These are phyloP conservation scores for Fusarium setosum DNA, from an alignment of 2,329 filamentous ascomycete genomes.

Conservation along the genomic window DNA sequence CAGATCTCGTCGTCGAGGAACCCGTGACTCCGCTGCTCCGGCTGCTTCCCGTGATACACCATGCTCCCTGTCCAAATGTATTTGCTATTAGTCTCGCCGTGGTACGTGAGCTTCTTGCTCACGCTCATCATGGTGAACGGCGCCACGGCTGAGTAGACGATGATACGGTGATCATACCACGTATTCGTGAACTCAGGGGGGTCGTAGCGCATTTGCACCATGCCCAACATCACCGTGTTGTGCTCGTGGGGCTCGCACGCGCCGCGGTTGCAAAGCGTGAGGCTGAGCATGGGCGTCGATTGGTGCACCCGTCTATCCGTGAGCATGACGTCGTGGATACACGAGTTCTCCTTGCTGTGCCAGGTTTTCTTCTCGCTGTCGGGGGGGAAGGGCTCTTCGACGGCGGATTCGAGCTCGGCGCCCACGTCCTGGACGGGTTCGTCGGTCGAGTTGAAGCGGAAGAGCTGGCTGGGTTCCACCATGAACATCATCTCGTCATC, in stretches of 20 bases:
- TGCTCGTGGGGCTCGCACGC: constrained; percentile 26
- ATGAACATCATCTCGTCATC: constrained; percentile 40
- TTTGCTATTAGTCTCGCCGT: constrained; percentile 35
- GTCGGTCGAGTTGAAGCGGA: constrained; percentile 20
- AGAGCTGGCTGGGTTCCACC: constrained; percentile 35
- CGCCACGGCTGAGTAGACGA: constrained; percentile 31
- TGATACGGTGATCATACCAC: constrained; percentile 39
- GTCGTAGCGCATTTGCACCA: constrained; percentile 41
- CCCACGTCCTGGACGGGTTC: constrained; percentile 23
- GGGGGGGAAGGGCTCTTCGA: constrained; percentile 36
- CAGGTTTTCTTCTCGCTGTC: constrained; percentile 27
- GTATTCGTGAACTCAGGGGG: constrained; percentile 33
- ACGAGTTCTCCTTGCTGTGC: constrained; percentile 30
- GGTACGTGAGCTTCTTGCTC: constrained; percentile 38
- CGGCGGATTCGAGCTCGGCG: constrained; percentile 27
- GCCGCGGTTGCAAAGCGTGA: constrained; percentile 36
- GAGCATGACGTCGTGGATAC: constrained; percentile 40
- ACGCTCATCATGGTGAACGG: constrained; percentile 37
- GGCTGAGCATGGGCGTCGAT: constrained; percentile 39
- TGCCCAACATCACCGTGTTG: constrained; percentile 36
- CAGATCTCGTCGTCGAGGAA: constrained; percentile 35
- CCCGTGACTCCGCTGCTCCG: constrained; percentile 26
- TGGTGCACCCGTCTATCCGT: constrained; percentile 34
- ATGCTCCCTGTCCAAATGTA: constrained; percentile 41
- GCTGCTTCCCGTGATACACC: constrained; percentile 32